phyloP scores from a whole-genome alignment of 768 basidiomycete genomes.

The Calocera cornea region DNA sequence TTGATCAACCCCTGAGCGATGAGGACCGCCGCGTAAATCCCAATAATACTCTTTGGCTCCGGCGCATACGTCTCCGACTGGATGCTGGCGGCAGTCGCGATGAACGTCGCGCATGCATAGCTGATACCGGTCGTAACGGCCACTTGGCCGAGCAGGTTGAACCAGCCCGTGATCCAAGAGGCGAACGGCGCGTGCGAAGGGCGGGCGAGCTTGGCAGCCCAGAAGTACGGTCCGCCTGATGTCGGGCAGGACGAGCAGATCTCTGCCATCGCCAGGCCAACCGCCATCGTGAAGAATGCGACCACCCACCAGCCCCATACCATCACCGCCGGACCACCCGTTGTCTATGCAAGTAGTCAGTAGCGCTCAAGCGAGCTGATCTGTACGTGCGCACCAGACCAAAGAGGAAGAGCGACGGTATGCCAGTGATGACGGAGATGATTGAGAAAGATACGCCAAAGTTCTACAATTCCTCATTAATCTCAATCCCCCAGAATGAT shows the following conservation, averaged over 20 bases:
- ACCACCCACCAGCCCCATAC: slow-evolving; percentile 62
- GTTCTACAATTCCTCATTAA: slow-evolving; percentile 6
- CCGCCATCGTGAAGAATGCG: slow-evolving; percentile 53
- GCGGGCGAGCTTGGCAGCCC: slow-evolving; percentile 62
- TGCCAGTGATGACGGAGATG: slow-evolving; percentile 60
- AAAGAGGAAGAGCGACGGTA: slow-evolving; percentile 54
- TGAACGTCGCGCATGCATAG: slow-evolving; percentile 52
- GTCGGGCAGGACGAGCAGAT: slow-evolving; percentile 28
- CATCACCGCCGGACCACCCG: slow-evolving; percentile 66
- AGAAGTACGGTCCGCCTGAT: slow-evolving; percentile 63
- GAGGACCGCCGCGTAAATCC: slow-evolving; percentile 56
- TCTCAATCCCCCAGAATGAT: neutral
- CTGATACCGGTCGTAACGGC: slow-evolving; percentile 67
- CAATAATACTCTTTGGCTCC: slow-evolving; percentile 46
- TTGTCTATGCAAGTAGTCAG: slow-evolving; percentile 34
- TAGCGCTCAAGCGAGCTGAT: neutral
- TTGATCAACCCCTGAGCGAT: slow-evolving; percentile 40
- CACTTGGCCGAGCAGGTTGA: slow-evolving; percentile 61
- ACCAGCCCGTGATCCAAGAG: slow-evolving; percentile 67
- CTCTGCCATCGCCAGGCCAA: slow-evolving; percentile 63
- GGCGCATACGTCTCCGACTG: slow-evolving; percentile 42
- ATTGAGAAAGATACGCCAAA: slow-evolving; percentile 47
- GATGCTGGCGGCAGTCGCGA: slow-evolving; percentile 50
- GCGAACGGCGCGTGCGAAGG: slow-evolving; percentile 44
- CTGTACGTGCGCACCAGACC: slow-evolving; percentile 38